Evolutionary conservation across 768 basidiomycete species (phyloP).

Genomic region (Auriculariales sp.): DNA sequence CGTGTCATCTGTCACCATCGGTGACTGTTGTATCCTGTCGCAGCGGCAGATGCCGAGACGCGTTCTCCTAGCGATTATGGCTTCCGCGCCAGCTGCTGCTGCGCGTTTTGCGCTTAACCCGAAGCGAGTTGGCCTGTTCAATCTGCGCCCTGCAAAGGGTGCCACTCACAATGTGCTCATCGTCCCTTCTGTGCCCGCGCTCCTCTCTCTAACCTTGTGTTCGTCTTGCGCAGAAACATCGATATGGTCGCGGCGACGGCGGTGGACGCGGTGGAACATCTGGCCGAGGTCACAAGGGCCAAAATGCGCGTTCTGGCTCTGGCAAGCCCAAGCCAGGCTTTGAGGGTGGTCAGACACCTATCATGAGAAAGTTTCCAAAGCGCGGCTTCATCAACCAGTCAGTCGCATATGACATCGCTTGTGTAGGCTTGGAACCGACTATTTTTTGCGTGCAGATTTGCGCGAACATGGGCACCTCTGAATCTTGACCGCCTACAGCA

Average conservation of each 20-base stretch:
- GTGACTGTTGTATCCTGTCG: too few species aligned
- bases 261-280: slow-evolving; percentile 86
- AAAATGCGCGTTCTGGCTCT: slow-evolving; percentile 82
- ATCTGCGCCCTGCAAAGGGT: slow-evolving; percentile 52
- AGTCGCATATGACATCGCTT: slow-evolving; percentile 18
- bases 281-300: slow-evolving; percentile 89
- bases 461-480: slow-evolving; percentile 64
- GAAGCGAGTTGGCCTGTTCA: slow-evolving; percentile 48
- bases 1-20: too few species aligned
- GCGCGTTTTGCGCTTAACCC: slow-evolving; percentile 21
- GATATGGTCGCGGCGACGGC: slow-evolving; percentile 86
- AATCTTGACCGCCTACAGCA: slow-evolving; percentile 79
- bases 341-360: slow-evolving; percentile 94
- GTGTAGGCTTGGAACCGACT: not conserved
- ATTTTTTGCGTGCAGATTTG: slow-evolving; percentile 33
- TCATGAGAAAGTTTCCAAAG: slow-evolving; percentile 84
- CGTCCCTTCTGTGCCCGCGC: slow-evolving; percentile 2
- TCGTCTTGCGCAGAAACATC: slow-evolving; percentile 55
- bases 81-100: too few species aligned
- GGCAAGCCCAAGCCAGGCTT: slow-evolving; percentile 73
- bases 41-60: too few species aligned
- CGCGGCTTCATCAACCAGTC: slow-evolving; percentile 88
- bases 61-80: too few species aligned
- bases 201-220: not conserved
- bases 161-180: slow-evolving; percentile 49